These are phyloP conservation scores for Pythium graminicola DNA, from an alignment of 352 stramenopile genomes.

Conservation along the genomic window DNA sequence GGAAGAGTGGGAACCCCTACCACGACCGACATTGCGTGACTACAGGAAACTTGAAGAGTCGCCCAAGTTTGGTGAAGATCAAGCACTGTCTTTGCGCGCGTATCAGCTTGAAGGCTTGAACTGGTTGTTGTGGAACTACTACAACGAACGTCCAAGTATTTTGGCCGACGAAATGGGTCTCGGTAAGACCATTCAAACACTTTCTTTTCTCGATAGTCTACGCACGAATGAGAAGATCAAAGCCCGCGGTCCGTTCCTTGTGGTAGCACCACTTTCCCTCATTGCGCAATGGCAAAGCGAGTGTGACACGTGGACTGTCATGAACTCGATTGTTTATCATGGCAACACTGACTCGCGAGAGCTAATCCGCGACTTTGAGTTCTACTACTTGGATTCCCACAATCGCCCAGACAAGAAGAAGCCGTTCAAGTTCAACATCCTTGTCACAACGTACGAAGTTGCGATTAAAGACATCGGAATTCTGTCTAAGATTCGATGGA, in stretches of 20 bases:
- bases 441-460: constrained; percentile 89
- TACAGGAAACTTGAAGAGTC: constrained; percentile 84
- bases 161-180: constrained; percentile 90
- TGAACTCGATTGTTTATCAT: constrained; percentile 99
- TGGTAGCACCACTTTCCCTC: constrained; percentile 97
- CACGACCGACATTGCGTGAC: constrained; percentile 66
- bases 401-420: constrained; percentile 77
- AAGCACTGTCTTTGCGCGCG: constrained; percentile 61
- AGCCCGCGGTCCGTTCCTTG: constrained; percentile 94
- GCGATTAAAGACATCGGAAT: constrained; percentile 86
- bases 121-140: constrained; percentile 88
- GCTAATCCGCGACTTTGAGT: constrained; percentile 95
- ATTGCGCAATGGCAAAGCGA: constrained; percentile 99
- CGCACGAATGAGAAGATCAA: constrained; percentile 85
- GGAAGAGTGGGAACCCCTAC: constrained; percentile 48
- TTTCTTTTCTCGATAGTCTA: constrained; percentile 93
- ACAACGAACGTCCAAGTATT: constrained; percentile 84
- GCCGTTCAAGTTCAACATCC: constrained; percentile 84
- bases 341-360: constrained; percentile 90
- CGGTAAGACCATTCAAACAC: constrained; percentile 90
- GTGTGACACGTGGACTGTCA: constrained; percentile 97
- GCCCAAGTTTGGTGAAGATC: constrained; percentile 62
- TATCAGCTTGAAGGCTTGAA: constrained; percentile 88
- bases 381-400: constrained; percentile 77
- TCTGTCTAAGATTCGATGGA: constrained; percentile 94